Evolutionary conservation across 352 stramenopile species (phyloP).

Genomic region (Phytophthora sp.): DNA sequence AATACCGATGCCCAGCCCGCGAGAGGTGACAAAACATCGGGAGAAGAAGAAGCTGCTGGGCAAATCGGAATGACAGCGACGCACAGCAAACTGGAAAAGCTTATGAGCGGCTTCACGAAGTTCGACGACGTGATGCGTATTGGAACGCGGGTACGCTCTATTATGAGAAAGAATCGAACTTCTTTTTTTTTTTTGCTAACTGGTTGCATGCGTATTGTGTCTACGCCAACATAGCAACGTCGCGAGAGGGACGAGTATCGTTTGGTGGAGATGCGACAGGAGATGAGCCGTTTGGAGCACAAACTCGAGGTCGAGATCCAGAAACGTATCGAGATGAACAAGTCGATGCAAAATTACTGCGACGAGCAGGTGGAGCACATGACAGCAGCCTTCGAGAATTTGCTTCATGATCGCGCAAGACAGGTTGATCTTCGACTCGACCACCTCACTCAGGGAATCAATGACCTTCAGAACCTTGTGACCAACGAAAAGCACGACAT

Average conservation of each 20-base stretch:
- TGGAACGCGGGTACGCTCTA: slow-evolving; percentile 60
- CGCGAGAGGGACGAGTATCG: slow-evolving; percentile 94
- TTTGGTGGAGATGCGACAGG: slow-evolving; percentile 92
- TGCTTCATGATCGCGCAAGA: slow-evolving; percentile 82
- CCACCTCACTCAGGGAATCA: slow-evolving; percentile 79
- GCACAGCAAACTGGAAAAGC: slow-evolving; percentile 82
- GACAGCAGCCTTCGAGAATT: slow-evolving; percentile 76
- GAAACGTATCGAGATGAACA: slow-evolving; percentile 95
- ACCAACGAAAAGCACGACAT: slow-evolving; percentile 90
- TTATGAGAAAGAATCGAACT: background rate
- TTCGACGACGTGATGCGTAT: slow-evolving; percentile 91
- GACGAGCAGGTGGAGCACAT: slow-evolving; percentile 89
- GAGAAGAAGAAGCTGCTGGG: slow-evolving; percentile 21
- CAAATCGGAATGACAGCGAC: slow-evolving; percentile 74
- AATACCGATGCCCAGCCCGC: background rate
- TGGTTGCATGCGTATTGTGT: background rate
- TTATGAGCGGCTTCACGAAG: slow-evolving; percentile 86
- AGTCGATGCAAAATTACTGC: slow-evolving; percentile 91
- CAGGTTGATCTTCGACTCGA: slow-evolving; percentile 79
- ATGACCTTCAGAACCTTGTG: slow-evolving; percentile 80
- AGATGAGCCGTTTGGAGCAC: slow-evolving; percentile 91
- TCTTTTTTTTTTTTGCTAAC: background rate
- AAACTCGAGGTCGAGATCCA: slow-evolving; percentile 94
- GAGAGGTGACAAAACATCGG: slow-evolving; percentile 9
- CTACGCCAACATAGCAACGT: slow-evolving; percentile 57